Base-by-base conservation (phyloP, 1,139 yeast genomes). In the Zhuliangozyma parablackwelliae region DNA sequence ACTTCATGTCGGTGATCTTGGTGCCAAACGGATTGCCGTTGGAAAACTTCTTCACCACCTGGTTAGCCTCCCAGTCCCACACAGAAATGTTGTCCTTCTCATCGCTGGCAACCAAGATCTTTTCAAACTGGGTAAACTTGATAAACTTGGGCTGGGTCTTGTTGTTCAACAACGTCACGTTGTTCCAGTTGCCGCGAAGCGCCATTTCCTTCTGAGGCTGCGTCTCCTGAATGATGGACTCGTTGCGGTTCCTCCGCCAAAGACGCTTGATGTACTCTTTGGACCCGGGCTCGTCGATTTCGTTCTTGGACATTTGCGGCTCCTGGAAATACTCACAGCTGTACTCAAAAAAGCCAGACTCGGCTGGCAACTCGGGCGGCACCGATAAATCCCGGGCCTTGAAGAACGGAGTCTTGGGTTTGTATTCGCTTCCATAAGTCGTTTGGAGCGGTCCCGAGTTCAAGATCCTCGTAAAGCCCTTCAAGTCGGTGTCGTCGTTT, bases 321-420 rank as follows among this genome's bases (percentile, higher is more conserved):
- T 90, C 97, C 53, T 90, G 96, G 63, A 90, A 92, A 54, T 89
- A 90, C 55, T 92, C 98, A 45, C 86, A 71, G 51, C 92, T 80
- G 67, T 89, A 92, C 40, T 87, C 95, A 47, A 90, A 81, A 54
- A 92, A 90, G 4, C 82, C 82, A 16, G 95, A 83, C 11, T 72
- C 69, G 21, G 82, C 60, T 0, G 95, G 90, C 8, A 82, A 52
- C n/a, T 59, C 61, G 2, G 81, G 75, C 29, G 58, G 55, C 3
- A 64, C 48, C 3, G 55, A 42, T 24, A 64, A 46, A 45, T 65
- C 64, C 33, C 75, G 56, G 6, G 65, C 60, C 21, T 52, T 61
- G 46, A 69, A 82, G 33, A 83, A 63, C 7, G 81, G 78, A 1
- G 82, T 70, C 26, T 61, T 63, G 5, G 82, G 82, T 37, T 58